Evolutionary conservation across 768 basidiomycete genomes (phyloP), one percentile per base, ranked within the genome.

Genomic region (Tremella fuciformis): DNA sequence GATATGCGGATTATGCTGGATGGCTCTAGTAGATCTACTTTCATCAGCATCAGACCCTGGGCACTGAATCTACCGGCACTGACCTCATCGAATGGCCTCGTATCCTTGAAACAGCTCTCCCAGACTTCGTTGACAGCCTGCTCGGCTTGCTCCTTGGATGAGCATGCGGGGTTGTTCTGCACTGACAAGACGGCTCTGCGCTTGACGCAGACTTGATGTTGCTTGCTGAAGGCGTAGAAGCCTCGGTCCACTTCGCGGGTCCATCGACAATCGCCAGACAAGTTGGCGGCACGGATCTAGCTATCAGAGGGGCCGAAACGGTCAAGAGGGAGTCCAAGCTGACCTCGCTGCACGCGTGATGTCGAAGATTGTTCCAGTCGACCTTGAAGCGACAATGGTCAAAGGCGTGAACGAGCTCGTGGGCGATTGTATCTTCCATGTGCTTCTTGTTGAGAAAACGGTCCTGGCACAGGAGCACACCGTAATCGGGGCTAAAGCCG

Each of bases 281-380:
- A 77, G 75, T 85, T 94, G 62, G 91, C 94, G 0, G 96, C 93
- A 44, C 96, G 86, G 73, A 99, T 96, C 94, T 98, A 73, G 29
- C 29, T 6, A 11, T 34, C 29, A 34, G 29, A 21, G 16, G 42
- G 13, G 37, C n/a, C 22, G 19, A 34, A 34, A 34, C 4, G 29
- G 4, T 6, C 29, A 34, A 6, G 11, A 34, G 29, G n/a, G n/a
- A 4, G 19, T 21, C 9, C 8, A n/a, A 18, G 66, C 85, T 69
- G 64, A 94, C 94, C 84, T 98, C 94, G 70, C 88, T 91, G 76
- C 96, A 99, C 2, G 94, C 96, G 74, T 96, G 91, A 79, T 96
- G 92, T 58, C 91, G 80, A 56, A 98, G 73, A 77, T 98, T 88
- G 48, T 76, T 78, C 92, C 90, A 96, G 75, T 96, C 85, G 1